phyloP scores from a whole-genome alignment of 768 basidiomycete genomes.

The Gloeopeniophorella convolvens region DNA sequence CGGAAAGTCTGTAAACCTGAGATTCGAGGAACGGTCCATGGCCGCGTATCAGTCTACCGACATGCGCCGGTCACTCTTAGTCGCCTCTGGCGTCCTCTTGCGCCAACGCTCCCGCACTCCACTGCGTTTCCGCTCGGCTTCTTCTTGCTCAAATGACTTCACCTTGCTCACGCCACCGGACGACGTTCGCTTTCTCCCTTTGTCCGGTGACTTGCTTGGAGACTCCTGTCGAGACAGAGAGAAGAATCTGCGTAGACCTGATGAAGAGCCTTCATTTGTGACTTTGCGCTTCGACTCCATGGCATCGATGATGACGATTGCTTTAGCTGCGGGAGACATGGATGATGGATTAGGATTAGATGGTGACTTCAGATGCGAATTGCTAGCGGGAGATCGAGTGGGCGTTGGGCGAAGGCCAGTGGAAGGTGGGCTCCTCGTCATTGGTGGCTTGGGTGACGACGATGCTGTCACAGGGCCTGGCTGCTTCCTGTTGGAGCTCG shows the following conservation, averaged over 20 bases:
- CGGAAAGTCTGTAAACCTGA: too few species aligned
- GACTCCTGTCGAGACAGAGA: conserved; percentile 19
- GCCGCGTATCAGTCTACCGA: conserved; percentile 11
- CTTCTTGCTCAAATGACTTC: conserved; percentile 14
- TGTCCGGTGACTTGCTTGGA: conserved; percentile 8
- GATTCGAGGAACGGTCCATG: not conserved
- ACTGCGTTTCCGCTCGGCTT: conserved; percentile 1
- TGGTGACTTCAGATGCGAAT: conserved; percentile 20
- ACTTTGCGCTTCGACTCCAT: conserved; percentile 41
- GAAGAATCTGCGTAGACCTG: conserved; percentile 23
- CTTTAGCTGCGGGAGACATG: conserved; percentile 49
- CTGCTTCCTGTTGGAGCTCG: conserved; percentile 3
- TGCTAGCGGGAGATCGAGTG: conserved; percentile 10
- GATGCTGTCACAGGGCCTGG: conserved; percentile 7
- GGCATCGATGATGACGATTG: conserved; percentile 55
- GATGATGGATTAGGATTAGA: conserved; percentile 41
- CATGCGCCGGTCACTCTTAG: conserved; percentile 13
- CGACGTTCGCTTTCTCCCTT: not conserved
- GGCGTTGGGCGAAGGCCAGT: conserved; percentile 2
- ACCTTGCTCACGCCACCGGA: conserved; percentile 4
- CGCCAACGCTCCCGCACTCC: conserved; percentile 17
- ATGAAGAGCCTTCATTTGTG: conserved; percentile 24
- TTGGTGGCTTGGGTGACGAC: not conserved
- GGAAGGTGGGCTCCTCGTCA: conserved; percentile 2
- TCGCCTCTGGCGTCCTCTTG: conserved; percentile 2